These are phyloP conservation scores for Naumovozyma baii DNA, from an alignment of 805 yeast species.

Conservation along the genomic window DNA sequence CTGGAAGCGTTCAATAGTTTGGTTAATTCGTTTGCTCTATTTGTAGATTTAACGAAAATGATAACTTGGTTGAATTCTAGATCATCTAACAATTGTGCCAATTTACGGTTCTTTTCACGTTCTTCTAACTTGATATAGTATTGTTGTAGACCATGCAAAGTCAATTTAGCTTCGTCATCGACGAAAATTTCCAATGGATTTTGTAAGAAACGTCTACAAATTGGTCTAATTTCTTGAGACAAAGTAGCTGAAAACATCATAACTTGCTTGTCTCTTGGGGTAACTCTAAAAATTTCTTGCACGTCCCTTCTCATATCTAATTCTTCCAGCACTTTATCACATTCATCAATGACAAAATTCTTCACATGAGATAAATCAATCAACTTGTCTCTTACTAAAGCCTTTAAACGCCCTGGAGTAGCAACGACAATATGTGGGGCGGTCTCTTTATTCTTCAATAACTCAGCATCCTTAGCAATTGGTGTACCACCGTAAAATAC, in stretches of 20 bases:
- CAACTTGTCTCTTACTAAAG: conserved; percentile 83
- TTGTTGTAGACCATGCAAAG: conserved; percentile 96
- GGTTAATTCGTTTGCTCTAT: conserved; percentile 87
- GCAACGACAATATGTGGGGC: conserved; percentile 96
- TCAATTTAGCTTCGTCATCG: conserved; percentile 94
- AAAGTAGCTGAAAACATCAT: conserved; percentile 99
- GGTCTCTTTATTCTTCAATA: conserved; percentile 82
- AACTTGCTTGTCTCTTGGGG: conserved; percentile 97
- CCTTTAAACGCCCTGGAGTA: conserved; percentile 96
- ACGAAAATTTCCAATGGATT: conserved; percentile 95
- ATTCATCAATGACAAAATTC: conserved; percentile 93
- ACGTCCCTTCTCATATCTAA: conserved; percentile 96
- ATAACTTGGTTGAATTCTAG: conserved; percentile 97
- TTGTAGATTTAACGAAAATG: conserved; percentile 84
- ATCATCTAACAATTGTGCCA: conserved; percentile 85
- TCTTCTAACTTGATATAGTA: conserved; percentile 84
- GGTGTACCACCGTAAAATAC: conserved; percentile 96
- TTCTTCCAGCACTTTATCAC: conserved; percentile 93
- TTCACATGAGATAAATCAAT: conserved; percentile 81
- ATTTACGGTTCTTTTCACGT: conserved; percentile 84
- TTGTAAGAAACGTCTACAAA: conserved; percentile 96
- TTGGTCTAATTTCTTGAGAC: conserved; percentile 87
- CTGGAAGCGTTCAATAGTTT: conserved; percentile 80
- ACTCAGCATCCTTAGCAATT: conserved; percentile 73
- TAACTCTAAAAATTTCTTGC: conserved; percentile 93